Evolutionary conservation across 768 basidiomycete species (phyloP).

Genomic region (Obba rivulosa): DNA sequence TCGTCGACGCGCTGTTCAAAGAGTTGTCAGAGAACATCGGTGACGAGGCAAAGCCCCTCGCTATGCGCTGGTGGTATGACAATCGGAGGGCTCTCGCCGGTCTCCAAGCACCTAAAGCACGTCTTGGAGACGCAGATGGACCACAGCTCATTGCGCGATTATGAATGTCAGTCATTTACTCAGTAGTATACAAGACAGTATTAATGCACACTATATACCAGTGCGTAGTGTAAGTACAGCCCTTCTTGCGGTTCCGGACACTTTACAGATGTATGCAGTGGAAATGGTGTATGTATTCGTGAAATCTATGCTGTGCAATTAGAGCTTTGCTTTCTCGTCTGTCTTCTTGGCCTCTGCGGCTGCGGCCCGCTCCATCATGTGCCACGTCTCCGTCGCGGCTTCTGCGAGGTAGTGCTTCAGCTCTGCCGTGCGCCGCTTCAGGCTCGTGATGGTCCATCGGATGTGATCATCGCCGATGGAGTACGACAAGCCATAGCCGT

Average conservation of each 20-base stretch:
- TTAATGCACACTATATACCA: not conserved
- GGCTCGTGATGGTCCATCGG: constrained; percentile 86
- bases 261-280: too few relatives aligned
- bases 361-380: constrained; percentile 67
- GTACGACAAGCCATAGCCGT: constrained; percentile 91
- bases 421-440: constrained; percentile 48
- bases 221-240: not conserved
- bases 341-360: constrained; percentile 30
- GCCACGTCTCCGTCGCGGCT: constrained; percentile 72
- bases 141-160: too few relatives aligned
- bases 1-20: constrained; percentile 53
- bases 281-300: too few relatives aligned
- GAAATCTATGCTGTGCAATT: not conserved
- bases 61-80: constrained; percentile 71
- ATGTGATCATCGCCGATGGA: constrained; percentile 80
- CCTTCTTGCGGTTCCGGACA: too few relatives aligned
- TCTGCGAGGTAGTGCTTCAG: constrained; percentile 70
- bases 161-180: too few relatives aligned
- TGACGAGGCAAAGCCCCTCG: constrained; percentile 63
- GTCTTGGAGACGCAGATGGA: too few relatives aligned
- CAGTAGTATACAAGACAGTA: too few relatives aligned
- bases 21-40: constrained; percentile 63
- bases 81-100: constrained; percentile 18
- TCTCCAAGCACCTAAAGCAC: too few relatives aligned
- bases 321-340: constrained; percentile 29